These are phyloP conservation scores for Nepenthes gracilis DNA, from an alignment of 148 eudicot genomes.

Conservation along the genomic window DNA sequence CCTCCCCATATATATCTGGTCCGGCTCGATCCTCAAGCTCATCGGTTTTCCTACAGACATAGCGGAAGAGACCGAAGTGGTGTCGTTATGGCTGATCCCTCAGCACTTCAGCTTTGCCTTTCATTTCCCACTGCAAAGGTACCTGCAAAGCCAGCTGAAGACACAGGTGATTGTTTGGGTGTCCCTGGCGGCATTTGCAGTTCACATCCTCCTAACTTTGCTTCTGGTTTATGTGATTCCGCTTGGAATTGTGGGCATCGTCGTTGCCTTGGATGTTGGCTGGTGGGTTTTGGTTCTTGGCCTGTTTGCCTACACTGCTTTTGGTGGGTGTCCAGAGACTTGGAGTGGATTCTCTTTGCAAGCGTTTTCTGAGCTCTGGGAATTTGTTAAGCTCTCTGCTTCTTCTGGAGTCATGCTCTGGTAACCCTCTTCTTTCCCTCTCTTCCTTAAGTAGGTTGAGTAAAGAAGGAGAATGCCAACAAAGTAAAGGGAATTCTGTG, in stretches of 20 bases:
- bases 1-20: conserved; percentile 28
- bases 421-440: conserved; percentile 11
- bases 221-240: conserved; percentile 18
- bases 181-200: conserved; percentile 14
- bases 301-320: conserved; percentile 20
- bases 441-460: no score
- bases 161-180: conserved; percentile 39
- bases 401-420: conserved; percentile 66
- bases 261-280: conserved; percentile 23
- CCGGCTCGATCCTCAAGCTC: conserved; percentile 16
- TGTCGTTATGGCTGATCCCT: conserved; percentile 42
- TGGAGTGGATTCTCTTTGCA: conserved; percentile 45
- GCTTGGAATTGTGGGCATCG: conserved; percentile 32
- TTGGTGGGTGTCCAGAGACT: conserved; percentile 53
- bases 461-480: no score
- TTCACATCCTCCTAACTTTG: conserved; percentile 29
- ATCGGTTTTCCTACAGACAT: conserved; percentile 23
- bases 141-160: conserved; percentile 47
- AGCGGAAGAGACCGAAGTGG: conserved; percentile 23
- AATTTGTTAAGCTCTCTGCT: conserved; percentile 44
- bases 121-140: conserved; percentile 30
- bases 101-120: conserved; percentile 50
- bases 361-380: conserved; percentile 50
- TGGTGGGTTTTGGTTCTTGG: conserved; percentile 34
- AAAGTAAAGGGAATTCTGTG: no score